These are phyloP conservation scores for Lotmaria passim DNA, from an alignment of 208 protist genomes.

Conservation along the genomic window DNA sequence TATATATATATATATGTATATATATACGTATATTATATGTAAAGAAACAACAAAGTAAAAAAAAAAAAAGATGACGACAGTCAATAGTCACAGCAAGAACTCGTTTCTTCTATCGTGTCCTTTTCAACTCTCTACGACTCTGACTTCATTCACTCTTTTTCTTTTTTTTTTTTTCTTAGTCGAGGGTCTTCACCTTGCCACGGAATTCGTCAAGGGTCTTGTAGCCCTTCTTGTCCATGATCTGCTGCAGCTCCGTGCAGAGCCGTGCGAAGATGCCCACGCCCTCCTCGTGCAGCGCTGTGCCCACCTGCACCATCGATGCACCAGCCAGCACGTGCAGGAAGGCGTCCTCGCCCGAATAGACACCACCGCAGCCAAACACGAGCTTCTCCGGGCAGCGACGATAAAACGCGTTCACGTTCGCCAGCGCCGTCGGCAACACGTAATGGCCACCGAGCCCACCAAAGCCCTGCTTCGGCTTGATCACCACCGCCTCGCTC, in stretches of 20 bases:
- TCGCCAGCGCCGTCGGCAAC: constrained; percentile 88
- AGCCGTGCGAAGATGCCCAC: constrained; percentile 77
- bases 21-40: no score
- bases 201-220: constrained; percentile 85
- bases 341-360: constrained; percentile 84
- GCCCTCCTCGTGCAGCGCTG: constrained; percentile 82
- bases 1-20: no score
- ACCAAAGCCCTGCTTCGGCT: constrained; percentile 89
- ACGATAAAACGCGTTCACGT: constrained; percentile 89
- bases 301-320: constrained; percentile 88
- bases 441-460: constrained; percentile 84
- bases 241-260: constrained; percentile 55
- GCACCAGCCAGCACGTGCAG: constrained; percentile 85
- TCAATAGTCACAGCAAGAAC: not conserved
- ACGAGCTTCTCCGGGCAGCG: constrained; percentile 82
- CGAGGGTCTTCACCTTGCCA: constrained; percentile 83
- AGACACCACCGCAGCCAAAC: constrained; percentile 88
- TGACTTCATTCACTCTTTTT: not conserved
- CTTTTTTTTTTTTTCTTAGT: constrained; percentile 25
- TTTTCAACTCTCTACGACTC: not conserved
- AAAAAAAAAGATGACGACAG: not conserved
- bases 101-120: not conserved
- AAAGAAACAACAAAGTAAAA: not conserved
- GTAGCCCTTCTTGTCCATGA: constrained; percentile 91
- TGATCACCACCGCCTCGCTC: constrained; percentile 84